Percentiles rank a stretch among this genome's conserved stretches.
Conservation (phyloP, 2,329 filamentous ascomycete genomes). For the Neofusicoccum sp. region DNA sequence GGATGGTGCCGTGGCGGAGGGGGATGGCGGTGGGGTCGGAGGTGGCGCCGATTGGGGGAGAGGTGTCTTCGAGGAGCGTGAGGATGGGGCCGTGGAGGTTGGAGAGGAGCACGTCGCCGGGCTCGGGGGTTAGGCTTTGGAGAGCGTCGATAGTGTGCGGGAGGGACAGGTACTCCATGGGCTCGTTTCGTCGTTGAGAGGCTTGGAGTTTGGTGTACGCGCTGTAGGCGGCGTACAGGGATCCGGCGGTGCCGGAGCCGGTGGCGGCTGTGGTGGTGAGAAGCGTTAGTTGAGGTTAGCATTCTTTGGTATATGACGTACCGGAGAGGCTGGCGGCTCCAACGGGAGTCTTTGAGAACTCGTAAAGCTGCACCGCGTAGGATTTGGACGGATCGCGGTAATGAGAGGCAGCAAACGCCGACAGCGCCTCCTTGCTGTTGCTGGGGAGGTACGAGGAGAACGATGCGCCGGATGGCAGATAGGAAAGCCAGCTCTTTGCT, state of each 20-base stretch:
- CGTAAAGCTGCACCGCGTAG: slow-evolving; percentile 49
- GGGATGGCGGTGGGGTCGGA: slow-evolving; percentile 29
- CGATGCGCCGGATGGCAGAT: slow-evolving; percentile 48
- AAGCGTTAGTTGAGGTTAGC: background rate
- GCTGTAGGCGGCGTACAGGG: slow-evolving; percentile 49
- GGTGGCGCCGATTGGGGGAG: slow-evolving; percentile 36
- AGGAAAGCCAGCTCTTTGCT: slow-evolving; percentile 45
- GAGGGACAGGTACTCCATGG: slow-evolving; percentile 49
- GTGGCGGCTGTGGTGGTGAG: slow-evolving; percentile 40
- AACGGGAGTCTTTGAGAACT: slow-evolving; percentile 52
- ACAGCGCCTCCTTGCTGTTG: slow-evolving; percentile 42
- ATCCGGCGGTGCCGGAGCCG: slow-evolving; percentile 47
- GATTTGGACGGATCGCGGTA: slow-evolving; percentile 48
- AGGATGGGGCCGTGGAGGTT: slow-evolving; percentile 49
- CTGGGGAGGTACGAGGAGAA: slow-evolving; percentile 49
- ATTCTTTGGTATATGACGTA: slow-evolving; percentile 22
- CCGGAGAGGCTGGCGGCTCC: slow-evolving; percentile 47
- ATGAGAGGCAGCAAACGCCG: slow-evolving; percentile 46
- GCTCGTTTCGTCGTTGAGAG: slow-evolving; percentile 28
- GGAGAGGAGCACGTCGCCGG: slow-evolving; percentile 34
- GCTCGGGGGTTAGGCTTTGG: slow-evolving; percentile 37
- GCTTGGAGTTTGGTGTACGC: slow-evolving; percentile 42
- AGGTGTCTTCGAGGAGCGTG: slow-evolving; percentile 46
- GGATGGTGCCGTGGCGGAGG: slow-evolving; percentile 48
- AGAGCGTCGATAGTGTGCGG: slow-evolving; percentile 44